A percentile compares a stretch with the other conserved stretches of the same genome.
Evolutionary conservation across 257 asterid genomes (phyloP).

Genomic region (Solanum rostratum): DNA sequence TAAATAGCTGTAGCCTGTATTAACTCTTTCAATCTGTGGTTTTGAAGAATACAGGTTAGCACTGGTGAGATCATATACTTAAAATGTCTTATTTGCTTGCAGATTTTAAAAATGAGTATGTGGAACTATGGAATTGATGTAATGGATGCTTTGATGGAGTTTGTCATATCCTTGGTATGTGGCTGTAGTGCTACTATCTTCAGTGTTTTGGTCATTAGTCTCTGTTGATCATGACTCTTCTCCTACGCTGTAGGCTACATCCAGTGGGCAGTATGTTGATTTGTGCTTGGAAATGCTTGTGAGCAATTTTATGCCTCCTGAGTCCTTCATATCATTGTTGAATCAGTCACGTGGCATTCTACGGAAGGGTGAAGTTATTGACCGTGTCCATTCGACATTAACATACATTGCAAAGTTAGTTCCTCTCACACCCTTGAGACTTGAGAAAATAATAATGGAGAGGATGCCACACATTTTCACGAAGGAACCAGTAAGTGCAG

Average conservation of each 20-base stretch:
- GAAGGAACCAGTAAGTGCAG: constrained; percentile 49
- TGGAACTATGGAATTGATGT: constrained; percentile 81
- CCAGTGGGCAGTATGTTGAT: constrained; percentile 59
- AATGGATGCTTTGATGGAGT: constrained; percentile 70
- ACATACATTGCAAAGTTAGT: constrained; percentile 49
- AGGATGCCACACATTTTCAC: constrained; percentile 46
- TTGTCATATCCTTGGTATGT: constrained; percentile 64
- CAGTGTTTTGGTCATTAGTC: neutral
- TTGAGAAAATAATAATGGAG: constrained; percentile 48
- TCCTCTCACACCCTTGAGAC: constrained; percentile 72
- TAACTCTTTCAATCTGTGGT: neutral
- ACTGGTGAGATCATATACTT: neutral
- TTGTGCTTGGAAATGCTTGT: constrained; percentile 82
- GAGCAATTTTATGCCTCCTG: constrained; percentile 66
- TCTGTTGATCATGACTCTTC: neutral
- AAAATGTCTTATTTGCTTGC: neutral
- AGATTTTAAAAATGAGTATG: constrained; percentile 68
- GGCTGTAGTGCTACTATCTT: neutral
- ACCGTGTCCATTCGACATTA: constrained; percentile 67
- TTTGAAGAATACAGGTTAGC: neutral
- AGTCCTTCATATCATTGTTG: constrained; percentile 26
- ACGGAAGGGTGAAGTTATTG: constrained; percentile 66
- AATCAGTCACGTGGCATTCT: constrained; percentile 49
- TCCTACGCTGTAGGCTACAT: constrained; percentile 48
- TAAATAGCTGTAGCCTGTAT: neutral